Base-by-base conservation (phyloP, 352 stramenopile genomes). In the Lagenidium sp. region DNA sequence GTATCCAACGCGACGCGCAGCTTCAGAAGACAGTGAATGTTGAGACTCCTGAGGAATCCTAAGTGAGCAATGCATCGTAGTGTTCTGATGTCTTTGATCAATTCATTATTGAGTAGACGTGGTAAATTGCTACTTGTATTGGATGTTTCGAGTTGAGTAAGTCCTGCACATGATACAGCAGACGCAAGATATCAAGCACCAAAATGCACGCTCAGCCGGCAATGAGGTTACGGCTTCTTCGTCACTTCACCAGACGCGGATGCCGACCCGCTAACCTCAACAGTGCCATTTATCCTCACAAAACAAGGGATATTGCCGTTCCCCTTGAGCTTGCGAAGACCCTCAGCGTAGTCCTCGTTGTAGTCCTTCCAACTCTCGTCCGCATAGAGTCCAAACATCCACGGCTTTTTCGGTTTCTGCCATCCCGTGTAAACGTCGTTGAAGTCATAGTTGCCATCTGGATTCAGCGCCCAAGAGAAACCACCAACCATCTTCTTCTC, bases 381-480 rank as follows among this genome's bases (percentile, higher is more conserved):
- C n/a, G 58, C 68, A 53, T 88, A 91, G 13, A 91, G 50, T 21
- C 79, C 79, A 44, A 85, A 91, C 10, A 76, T 57, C 63, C 68
- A 91, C 44, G 61, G 60, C 36, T 68, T 57, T 8, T 82, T 65
- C 4, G 61, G 55, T 7, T 39, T 20, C 12, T 10, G n/a, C 13
- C 20, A 39, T 7, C 34, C 34, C 15, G 28, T 19, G 60, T 82
- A 85, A 49, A 65, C 61, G 48, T 82, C 68, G 53, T 91, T 91
- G 23, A 80, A 88, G 55, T 82, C 61, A 56, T 88, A 91, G 5
- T 66, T 45, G 35, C 70, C 63, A 44, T 91, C 79, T 0, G 79
- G 75, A 42, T 91, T 91, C n/a, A 88, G 47, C 13, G 73, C 73
- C 79, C 79, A 91, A 13, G 65, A 74, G 45, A 88, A 91, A 6